Evolutionary conservation across 1,284 basidiomycete species (phyloP), one percentile per base, ranked within the genome.

Genomic region (Cystobasidium sp.): DNA sequence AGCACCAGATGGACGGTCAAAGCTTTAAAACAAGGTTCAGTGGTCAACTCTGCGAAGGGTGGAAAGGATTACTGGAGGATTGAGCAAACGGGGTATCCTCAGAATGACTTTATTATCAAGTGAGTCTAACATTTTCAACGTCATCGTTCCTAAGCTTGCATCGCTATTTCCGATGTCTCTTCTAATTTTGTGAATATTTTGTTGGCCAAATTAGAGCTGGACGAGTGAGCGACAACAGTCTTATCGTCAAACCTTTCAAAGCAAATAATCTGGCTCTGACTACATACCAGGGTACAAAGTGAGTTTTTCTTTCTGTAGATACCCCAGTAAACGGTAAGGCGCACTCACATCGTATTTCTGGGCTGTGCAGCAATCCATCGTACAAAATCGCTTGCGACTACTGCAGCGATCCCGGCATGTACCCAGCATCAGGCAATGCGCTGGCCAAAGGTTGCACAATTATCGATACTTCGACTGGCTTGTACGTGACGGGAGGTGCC

Each of bases 21-120:
- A 20, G 37, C 31, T 59, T 43, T 39, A 24, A 39, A 37, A 43
- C 3, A 37, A 37, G 37, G 56, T 59, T 20, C 56, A 7, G 9
- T 59, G 12, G 10, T 59, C 10, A 39, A 9, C 24, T 12, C 31
- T 39, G 39, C 56, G 14, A 59, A 59, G 18, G 56, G 24, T 4
- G 24, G 22, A 18, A 59, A 37, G 7, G 20, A 37, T 37, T 14
- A 20, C 12, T 59, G 56, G 56, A 59, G 56, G 56, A 59, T 59
- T 20, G 56, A 59, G 39, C 31, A 31, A 3, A 39, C 56, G 24
- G 56, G 56, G 6, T 59, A 18, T 39, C 56, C 56, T 8, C 24
- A 59, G 5, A 24, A 59, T 3, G 56, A 59, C 39, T 59, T 59
- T 24, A 59, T 59, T 6, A 59, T 59, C 56, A 59, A 59, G 56